A percentile compares a stretch with the other conserved stretches of the same genome.
Conservation (phyloP, 805 yeast genomes). For the Kodamaea neixiangensis region DNA sequence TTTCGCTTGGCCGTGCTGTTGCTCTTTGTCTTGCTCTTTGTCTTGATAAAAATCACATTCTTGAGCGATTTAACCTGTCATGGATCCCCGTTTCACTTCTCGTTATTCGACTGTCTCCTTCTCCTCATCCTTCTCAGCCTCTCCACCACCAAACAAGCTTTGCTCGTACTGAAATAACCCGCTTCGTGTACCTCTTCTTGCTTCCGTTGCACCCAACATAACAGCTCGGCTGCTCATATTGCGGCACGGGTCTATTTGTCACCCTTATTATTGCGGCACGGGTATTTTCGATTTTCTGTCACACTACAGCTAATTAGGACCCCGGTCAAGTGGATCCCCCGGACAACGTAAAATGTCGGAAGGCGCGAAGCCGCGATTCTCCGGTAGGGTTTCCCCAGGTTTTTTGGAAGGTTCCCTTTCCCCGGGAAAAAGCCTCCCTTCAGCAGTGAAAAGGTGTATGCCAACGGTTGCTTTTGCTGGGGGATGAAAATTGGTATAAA, state of each 20-base stretch:
- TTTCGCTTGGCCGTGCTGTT: not conserved
- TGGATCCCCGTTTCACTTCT: not conserved
- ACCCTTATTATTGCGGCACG: too few species aligned
- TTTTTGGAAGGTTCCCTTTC: conserved; percentile 15
- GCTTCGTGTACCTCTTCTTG: too few species aligned
- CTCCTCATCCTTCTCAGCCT: not conserved
- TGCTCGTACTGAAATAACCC: too few species aligned
- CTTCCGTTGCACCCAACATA: too few species aligned
- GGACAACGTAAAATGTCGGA: not conserved
- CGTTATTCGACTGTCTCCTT: too few species aligned
- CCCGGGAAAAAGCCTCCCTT: conserved; percentile 15
- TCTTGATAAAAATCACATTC: not conserved
- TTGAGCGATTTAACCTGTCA: not conserved
- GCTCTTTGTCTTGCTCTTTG: not conserved
- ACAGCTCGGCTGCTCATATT: too few species aligned
- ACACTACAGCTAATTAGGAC: not conserved
- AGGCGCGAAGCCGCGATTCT: not conserved
- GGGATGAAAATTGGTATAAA: conserved; percentile 9
- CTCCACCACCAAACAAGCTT: too few species aligned
- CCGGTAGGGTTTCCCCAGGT: not conserved
- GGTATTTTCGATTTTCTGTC: too few species aligned
- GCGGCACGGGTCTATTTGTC: too few species aligned
- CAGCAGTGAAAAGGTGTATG: not conserved
- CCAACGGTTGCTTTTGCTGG: conserved; percentile 8
- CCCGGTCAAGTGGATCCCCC: not conserved